Evolutionary conservation across 2,329 filamentous ascomycete species (phyloP), one percentile per base, ranked within the genome.

Genomic region (Fusarium fracticaudum): DNA sequence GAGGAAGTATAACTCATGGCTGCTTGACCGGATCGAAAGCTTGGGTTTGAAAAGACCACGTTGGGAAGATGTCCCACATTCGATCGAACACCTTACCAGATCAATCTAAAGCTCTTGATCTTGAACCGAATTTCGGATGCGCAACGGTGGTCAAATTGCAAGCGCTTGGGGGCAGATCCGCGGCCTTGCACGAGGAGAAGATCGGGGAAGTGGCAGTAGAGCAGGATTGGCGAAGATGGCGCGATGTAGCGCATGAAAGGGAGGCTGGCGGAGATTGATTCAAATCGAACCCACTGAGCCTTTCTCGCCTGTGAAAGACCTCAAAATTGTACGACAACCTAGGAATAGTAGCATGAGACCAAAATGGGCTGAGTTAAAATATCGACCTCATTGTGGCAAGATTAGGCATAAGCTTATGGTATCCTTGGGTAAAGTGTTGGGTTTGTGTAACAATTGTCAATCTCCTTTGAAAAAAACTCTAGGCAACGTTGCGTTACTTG

Each of bases 161-260:
- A 76, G 8, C 88, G 86, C 78, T 93, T 88, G 79, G 86, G 85
- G 75, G 85, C 85, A 6, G 86, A 86, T 47, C 88, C 84, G 62
- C 94, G 90, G 69, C 94, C 91, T 76, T 91, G 90, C 22, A 91
- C 94, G 50, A 99, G 91, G 59, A 98, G 87, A 77, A 98, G 91
- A 83, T 99, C 96, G 2, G 96, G 96, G 82, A 98, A 98, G 85
- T 99, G 96, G 85, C 96, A 98, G 87, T 99, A 99, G 87, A 99
- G 99, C 60, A 98, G 87, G 73, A 97, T 91, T 72, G 92, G 92
- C 15, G 87, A 87, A 18, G 80, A 77, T 1, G 91, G 90, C 11
- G 73, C 69, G 71, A 91, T 85, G 73, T 90, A 85, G 71, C 93
- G 91, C 62, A 99, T 87, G 18, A 98, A 86, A 1, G 96, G 96